Evolutionary conservation across 768 basidiomycete species (phyloP).

Genomic region (Hemileccinum impolitum): DNA sequence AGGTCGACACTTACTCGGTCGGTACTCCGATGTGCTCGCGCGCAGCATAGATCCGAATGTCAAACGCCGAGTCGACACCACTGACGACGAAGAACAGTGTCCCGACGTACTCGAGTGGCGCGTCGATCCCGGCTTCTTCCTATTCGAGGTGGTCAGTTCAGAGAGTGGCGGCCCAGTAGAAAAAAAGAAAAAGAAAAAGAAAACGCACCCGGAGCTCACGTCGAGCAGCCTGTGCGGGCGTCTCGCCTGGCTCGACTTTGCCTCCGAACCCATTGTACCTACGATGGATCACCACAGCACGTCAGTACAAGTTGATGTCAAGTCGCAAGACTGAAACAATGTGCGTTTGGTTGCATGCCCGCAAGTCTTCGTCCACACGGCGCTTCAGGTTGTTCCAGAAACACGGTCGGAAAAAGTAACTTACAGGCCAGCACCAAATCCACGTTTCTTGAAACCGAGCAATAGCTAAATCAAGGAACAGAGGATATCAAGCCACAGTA

Average conservation of each 20-base stretch:
- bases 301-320: background rate
- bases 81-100: slow-evolving; percentile 60
- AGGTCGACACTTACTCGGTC: slow-evolving; percentile 54
- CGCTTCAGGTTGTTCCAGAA: too few relatives aligned
- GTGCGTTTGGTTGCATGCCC: too few relatives aligned
- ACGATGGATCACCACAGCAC: background rate
- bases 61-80: slow-evolving; percentile 55
- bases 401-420: slow-evolving; percentile 12
- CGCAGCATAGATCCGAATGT: slow-evolving; percentile 72
- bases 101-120: slow-evolving; percentile 61
- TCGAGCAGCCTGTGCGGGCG: slow-evolving; percentile 61
- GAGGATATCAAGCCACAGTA: background rate
- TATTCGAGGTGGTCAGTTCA: slow-evolving; percentile 33
- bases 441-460: slow-evolving; percentile 77
- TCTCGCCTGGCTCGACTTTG: slow-evolving; percentile 77
- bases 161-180: too few relatives aligned
- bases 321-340: background rate
- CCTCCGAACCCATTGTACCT: slow-evolving; percentile 92
- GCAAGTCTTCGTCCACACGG: too few relatives aligned
- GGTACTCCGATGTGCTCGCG: slow-evolving; percentile 56
- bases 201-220: slow-evolving; percentile 64
- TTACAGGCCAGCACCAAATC: slow-evolving; percentile 64
- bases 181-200: background rate
- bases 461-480: slow-evolving; percentile 58
- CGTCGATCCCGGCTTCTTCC: slow-evolving; percentile 82